These are phyloP conservation scores for Ganoderma multipileum DNA, from an alignment of 1,284 basidiomycete species.

Conservation along the genomic window DNA sequence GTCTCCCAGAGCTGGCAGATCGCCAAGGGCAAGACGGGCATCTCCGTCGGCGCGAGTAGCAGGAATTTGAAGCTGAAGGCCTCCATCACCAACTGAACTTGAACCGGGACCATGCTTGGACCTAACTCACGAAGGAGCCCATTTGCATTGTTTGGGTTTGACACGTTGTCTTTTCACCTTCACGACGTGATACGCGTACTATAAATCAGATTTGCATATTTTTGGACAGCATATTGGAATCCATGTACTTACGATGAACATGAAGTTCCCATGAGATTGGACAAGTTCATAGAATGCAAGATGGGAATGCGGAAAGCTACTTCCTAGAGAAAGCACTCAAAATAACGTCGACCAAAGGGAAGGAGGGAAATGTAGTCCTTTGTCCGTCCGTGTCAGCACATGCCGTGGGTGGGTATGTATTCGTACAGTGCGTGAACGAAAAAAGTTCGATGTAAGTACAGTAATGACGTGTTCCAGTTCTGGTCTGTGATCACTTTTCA, in stretches of 20 bases:
- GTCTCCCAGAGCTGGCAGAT: slow-evolving; percentile 38
- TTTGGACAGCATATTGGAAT: background rate
- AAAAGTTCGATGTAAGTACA: background rate
- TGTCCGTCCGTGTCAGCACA: slow-evolving; percentile 16
- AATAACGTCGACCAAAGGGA: slow-evolving; percentile 14
- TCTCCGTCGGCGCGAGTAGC: slow-evolving; percentile 41
- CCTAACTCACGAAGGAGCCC: background rate
- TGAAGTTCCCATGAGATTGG: background rate
- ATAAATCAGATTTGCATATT: background rate
- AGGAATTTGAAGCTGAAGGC: slow-evolving; percentile 37
- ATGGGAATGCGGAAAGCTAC: background rate
- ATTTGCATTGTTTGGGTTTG: background rate
- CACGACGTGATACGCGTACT: background rate
- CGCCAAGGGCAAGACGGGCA: slow-evolving; percentile 33
- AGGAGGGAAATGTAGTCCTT: slow-evolving; percentile 13
- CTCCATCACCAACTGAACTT: slow-evolving; percentile 40
- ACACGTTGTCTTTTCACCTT: background rate
- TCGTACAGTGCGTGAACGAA: slow-evolving; percentile 19
- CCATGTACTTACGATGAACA: background rate
- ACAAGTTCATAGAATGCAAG: background rate
- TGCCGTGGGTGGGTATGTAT: slow-evolving; percentile 8
- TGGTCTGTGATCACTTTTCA: slow-evolving; percentile 1
- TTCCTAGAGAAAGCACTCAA: slow-evolving; percentile 23
- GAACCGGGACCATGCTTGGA: background rate
- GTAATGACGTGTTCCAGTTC: background rate